These are phyloP conservation scores for Arthrocladium fulminans DNA, from an alignment of 2,329 filamentous ascomycete genomes.

Conservation along the genomic window DNA sequence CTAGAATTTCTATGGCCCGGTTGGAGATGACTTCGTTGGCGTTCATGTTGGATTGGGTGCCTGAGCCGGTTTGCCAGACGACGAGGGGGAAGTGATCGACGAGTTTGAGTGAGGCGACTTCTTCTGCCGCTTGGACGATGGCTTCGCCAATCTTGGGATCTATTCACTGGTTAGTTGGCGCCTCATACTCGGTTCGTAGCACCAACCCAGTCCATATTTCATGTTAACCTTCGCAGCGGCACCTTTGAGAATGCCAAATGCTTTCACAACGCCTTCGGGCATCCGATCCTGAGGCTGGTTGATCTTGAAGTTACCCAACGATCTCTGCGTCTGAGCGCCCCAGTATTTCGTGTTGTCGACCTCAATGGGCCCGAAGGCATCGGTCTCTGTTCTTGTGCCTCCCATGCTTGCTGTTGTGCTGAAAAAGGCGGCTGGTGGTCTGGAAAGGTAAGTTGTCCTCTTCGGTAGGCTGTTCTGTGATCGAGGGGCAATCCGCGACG, in stretches of 20 bases:
- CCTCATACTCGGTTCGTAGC: background rate
- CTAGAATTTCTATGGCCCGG: slow-evolving; percentile 84
- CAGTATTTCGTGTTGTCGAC: slow-evolving; percentile 78
- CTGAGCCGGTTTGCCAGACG: slow-evolving; percentile 86
- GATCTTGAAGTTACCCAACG: slow-evolving; percentile 95
- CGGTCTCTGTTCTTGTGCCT: slow-evolving; percentile 71
- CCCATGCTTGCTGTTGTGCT: slow-evolving; percentile 16
- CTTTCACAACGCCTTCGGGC: slow-evolving; percentile 83
- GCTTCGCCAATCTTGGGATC: slow-evolving; percentile 84
- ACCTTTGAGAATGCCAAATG: slow-evolving; percentile 95
- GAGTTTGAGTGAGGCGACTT: slow-evolving; percentile 77
- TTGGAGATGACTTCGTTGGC: slow-evolving; percentile 93
- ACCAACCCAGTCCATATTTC: slow-evolving; percentile 69
- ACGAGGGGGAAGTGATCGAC: slow-evolving; percentile 84
- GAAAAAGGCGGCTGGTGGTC: slow-evolving; percentile 9
- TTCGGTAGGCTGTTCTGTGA: slow-evolving; percentile 8
- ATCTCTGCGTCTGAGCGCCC: slow-evolving; percentile 54
- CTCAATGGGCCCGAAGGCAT: slow-evolving; percentile 95
- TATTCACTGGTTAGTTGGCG: slow-evolving; percentile 28
- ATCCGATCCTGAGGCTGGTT: slow-evolving; percentile 99
- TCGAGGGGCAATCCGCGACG: slow-evolving; percentile 13
- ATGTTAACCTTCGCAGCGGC: slow-evolving; percentile 94
- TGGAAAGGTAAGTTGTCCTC: background rate
- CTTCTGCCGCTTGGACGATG: slow-evolving; percentile 74
- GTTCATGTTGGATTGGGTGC: slow-evolving; percentile 96